Base-by-base conservation (phyloP, 345 rosid species). In the Cardiospermum halicacabum region DNA sequence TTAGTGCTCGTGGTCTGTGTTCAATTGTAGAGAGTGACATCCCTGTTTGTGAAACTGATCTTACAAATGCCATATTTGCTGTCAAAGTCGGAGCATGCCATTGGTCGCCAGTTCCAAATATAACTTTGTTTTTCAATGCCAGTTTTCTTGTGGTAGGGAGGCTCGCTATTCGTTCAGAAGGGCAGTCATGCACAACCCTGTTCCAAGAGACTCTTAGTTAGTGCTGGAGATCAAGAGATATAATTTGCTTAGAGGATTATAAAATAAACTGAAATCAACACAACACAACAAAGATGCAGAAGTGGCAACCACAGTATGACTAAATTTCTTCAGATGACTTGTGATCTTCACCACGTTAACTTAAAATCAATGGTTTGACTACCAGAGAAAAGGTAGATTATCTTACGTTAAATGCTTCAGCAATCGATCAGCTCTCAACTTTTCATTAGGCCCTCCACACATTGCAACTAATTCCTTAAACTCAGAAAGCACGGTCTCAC, bases 1-100 rank as follows among this genome's bases (percentile, higher is more conserved):
- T 89, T 70, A 91, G 82, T 65, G 99, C 97, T 57, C 92, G 82
- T 3, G 99, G 95, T 67, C 91, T 76, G 65, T 91, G 97, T 72
- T 76, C 82, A 21, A 91, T 72, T 1, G 96, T 85, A 37, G 66
- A 64, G 58, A 94, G 80, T 25, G 96, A 85, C 92, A 94, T 85
- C 67, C 89, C 99, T 4, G 91, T 82, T 82, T 94, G 99, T 56
- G 92, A 78, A 72, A 91, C 85, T 42, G 97, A 95, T 85, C 97
- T 80, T 55, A 81, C 89, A 79, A 94, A 91, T 37, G 84, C 91
- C 88, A 79, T 80, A 73, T 94, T 94, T 57, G 99, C 96, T 27
- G 96, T 94, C 77, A 88, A 78, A 31, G 97, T 91, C 1, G 91
- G 84, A 7, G 92, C 84, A 64, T 67, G 80, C 95, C 96, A 87